Base-by-base conservation (phyloP, 768 basidiomycete genomes). In the Auricularia heimuer region DNA sequence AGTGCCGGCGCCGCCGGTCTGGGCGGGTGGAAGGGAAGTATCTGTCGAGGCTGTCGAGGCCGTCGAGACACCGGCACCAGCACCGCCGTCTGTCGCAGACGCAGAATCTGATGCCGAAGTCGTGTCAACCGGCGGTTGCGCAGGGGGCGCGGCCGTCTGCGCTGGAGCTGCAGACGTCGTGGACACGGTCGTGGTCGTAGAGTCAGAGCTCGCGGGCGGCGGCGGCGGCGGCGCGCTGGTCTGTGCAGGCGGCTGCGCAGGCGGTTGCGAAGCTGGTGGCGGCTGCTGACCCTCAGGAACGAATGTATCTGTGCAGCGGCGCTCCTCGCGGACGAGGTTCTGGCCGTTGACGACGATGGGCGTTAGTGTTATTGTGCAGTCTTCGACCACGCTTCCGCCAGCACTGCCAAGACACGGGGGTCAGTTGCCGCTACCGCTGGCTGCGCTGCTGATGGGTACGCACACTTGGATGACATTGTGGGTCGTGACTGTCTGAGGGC, bases 361-460 rank as follows among this genome's bases (percentile, higher is more conserved):
- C 3, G 81, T 85, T 60, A 87, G 77, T 10, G 82, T 81, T 61
- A 85, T 75, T 10, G 80, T 76, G 71, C 87, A 89, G n/a, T 80
- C 84, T 75, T 85, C 78, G 51, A 77, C 82, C 73, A 85, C 75
- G 35, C 74, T 72, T 18, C 86, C 86, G 64, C 78, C 75, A 56
- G 68, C 62, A 65, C 72, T 65, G 65, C 33, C 12, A 14, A 51
- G 62, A 62, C 4, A 37, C 39, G 11, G 18, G 64, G 12, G 16
- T 65, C n/a, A 34, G 7, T 16, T 29, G 29, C 29, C 29, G 29
- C 29, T 29, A 29, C 34, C 35, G 64, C 14, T 21, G 42, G 18
- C 33, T 63, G 63, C 47, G 35, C 51, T 62, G 14, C 37, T 4
- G 39, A 29, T 36, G 42, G 16, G 58, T 16, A 76, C 83, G 73